Percentiles rank a stretch among this genome's conserved stretches.
Evolutionary conservation across 148 eudicot species (phyloP).

Genomic region (Vaccinium macrocarpon): DNA sequence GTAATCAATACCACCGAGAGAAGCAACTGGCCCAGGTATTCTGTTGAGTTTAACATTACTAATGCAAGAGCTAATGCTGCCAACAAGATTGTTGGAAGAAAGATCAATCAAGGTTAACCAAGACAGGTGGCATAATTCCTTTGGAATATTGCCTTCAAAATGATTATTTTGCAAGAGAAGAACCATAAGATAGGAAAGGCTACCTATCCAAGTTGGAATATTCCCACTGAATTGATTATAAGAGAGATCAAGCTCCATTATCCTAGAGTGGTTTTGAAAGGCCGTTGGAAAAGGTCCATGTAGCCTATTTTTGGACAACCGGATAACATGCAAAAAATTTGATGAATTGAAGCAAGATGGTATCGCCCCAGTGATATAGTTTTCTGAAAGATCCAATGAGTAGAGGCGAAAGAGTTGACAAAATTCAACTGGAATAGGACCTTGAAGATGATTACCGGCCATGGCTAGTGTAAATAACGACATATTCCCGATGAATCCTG

Average conservation of each 20-base stretch:
- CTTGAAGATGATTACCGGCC: slow-evolving; percentile 9
- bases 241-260: neutral
- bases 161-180: neutral
- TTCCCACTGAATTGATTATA: neutral
- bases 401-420: neutral
- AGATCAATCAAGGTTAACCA: neutral
- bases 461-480: neutral
- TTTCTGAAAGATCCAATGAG: neutral
- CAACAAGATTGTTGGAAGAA: neutral
- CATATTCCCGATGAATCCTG: neutral
- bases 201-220: neutral
- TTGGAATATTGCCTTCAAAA: neutral
- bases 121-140: neutral
- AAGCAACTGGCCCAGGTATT: too few species aligned
- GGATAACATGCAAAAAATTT: fast-evolving
- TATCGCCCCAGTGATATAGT: neutral
- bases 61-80: neutral
- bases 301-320: neutral
- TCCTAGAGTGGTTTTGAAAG: neutral
- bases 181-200: neutral
- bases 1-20: too few species aligned
- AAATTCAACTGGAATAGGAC: neutral
- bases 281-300: neutral
- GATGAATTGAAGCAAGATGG: neutral
- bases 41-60: neutral